phyloP scores from a whole-genome alignment of 1,284 basidiomycete species.

The Irpex sp. region DNA sequence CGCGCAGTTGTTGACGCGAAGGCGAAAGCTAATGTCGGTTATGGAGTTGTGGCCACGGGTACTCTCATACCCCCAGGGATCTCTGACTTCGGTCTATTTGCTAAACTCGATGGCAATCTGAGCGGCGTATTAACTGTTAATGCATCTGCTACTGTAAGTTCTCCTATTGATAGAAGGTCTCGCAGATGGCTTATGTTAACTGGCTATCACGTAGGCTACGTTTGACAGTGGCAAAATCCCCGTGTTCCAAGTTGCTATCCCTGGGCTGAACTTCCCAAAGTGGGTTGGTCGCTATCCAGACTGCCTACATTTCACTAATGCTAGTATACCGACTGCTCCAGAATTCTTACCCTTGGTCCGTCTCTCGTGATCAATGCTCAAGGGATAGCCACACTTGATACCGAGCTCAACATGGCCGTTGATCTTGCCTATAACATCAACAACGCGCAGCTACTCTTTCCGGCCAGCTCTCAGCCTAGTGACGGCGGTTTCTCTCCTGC shows the following conservation, averaged over 20 bases:
- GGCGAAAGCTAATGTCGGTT: constrained; percentile 29
- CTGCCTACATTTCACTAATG: neutral
- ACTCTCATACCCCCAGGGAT: constrained; percentile 40
- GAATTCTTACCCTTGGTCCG: constrained; percentile 34
- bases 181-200: neutral
- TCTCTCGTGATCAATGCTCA: constrained; percentile 28
- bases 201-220: constrained; percentile 23
- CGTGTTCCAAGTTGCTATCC: constrained; percentile 34
- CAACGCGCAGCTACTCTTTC: constrained; percentile 42
- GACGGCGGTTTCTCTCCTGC: constrained; percentile 20
- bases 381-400: constrained; percentile 27
- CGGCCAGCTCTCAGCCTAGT: constrained; percentile 23
- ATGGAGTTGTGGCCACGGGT: constrained; percentile 41
- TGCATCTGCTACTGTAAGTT: constrained; percentile 30
- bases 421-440: constrained; percentile 30
- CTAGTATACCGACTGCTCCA: constrained; percentile 1
- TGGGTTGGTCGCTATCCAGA: constrained; percentile 14
- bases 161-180: no score
- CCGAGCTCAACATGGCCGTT: constrained; percentile 35
- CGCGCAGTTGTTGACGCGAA: constrained; percentile 33
- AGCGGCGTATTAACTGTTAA: constrained; percentile 31
- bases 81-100: constrained; percentile 29
- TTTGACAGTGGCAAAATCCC: constrained; percentile 32
- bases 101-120: constrained; percentile 21
- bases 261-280: constrained; percentile 40